These are phyloP conservation scores for Dryas integrifolia DNA, from an alignment of 331 rosid species.

Conservation along the genomic window DNA sequence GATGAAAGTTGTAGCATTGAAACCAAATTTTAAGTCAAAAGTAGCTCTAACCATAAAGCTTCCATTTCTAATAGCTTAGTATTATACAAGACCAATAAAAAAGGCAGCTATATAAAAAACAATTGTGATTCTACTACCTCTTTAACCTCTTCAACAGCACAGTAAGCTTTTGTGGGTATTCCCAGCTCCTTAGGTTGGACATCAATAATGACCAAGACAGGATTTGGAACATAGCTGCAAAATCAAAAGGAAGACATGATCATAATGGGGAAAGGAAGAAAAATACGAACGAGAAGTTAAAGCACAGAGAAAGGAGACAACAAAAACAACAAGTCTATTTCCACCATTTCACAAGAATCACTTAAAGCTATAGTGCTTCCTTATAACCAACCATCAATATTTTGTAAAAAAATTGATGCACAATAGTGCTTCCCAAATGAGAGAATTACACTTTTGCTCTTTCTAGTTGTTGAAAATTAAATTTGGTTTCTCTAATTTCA, in stretches of 20 bases:
- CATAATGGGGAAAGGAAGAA: not conserved
- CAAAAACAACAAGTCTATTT: not conserved
- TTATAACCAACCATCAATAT: not conserved
- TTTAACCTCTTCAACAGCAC: conserved; percentile 60
- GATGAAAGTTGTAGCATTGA: not conserved
- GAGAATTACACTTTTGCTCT: not conserved
- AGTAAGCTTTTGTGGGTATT: conserved; percentile 87
- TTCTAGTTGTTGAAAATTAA: not conserved
- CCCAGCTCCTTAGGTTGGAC: conserved; percentile 94
- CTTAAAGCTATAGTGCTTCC: not conserved
- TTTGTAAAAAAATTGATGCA: not conserved
- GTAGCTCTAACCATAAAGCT: not conserved
- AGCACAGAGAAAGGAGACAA: not conserved
- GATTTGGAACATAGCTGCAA: conserved; percentile 80
- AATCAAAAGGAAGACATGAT: not conserved
- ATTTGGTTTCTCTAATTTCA: not conserved
- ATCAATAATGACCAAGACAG: conserved; percentile 84
- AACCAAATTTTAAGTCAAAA: not conserved
- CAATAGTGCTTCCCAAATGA: no score
- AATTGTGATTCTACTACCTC: conserved; percentile 42
- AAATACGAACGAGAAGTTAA: not conserved
- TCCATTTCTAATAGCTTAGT: not conserved
- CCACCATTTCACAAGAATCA: not conserved
- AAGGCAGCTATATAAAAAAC: not conserved
- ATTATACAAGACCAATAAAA: not conserved